These are phyloP conservation scores for Aulographum hederae DNA, from an alignment of 2,329 filamentous ascomycete species.

Conservation along the genomic window DNA sequence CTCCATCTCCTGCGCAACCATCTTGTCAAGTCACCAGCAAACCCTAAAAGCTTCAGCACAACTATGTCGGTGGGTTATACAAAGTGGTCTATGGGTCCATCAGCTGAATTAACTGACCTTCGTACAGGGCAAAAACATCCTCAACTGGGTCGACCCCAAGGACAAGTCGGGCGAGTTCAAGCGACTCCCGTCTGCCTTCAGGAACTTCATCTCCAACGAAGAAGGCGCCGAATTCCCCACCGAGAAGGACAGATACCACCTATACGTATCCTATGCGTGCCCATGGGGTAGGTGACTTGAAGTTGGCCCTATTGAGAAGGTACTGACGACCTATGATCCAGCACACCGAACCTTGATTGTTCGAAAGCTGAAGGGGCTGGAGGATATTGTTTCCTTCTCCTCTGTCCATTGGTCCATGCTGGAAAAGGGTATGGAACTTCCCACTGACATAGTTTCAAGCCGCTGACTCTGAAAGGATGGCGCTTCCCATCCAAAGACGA, in stretches of 20 bases:
- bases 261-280: conserved; percentile 88
- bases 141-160: conserved; percentile 62
- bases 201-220: conserved; percentile 59
- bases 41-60: too few species aligned
- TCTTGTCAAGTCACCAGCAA: too few species aligned
- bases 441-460: neutral
- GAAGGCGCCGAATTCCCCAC: conserved; percentile 58
- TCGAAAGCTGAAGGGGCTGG: conserved; percentile 76
- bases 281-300: too few species aligned
- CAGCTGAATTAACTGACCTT: too few species aligned
- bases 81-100: too few species aligned
- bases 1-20: too few species aligned
- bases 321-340: too few species aligned
- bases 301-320: conserved; percentile 3
- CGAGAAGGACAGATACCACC: conserved; percentile 81
- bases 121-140: conserved; percentile 43
- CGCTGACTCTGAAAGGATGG: too few species aligned
- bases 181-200: conserved; percentile 66
- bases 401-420: conserved; percentile 87
- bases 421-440: too few species aligned
- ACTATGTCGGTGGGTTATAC: too few species aligned
- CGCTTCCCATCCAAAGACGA: conserved; percentile 56
- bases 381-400: conserved; percentile 62
- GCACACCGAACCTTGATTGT: conserved; percentile 78
- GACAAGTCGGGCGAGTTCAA: conserved; percentile 87